Conservation (phyloP, 352 stramenopile genomes). For the Globisporangium mamillatum region DNA sequence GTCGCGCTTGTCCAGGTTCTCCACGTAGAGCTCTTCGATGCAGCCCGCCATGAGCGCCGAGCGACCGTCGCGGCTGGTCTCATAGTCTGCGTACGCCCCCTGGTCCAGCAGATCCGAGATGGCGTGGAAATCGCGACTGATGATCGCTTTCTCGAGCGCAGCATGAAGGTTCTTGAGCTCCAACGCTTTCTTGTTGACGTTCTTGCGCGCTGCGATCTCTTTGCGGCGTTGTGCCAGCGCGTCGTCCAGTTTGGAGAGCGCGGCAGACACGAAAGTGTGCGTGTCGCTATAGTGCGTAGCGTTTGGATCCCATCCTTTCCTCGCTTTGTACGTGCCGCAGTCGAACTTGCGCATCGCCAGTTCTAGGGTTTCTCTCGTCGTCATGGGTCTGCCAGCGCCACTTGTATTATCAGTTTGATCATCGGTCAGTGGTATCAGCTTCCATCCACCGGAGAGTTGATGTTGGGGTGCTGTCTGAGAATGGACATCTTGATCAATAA, state of each 20-base stretch:
- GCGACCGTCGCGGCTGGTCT: conserved; percentile 35
- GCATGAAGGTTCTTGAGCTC: conserved; percentile 46
- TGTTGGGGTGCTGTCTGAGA: conserved; percentile 11
- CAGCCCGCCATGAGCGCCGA: conserved; percentile 56
- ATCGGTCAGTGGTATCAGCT: conserved; percentile 36
- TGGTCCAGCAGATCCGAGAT: conserved; percentile 44
- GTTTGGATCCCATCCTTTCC: conserved; percentile 34
- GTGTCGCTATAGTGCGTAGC: conserved; percentile 40
- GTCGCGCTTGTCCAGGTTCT: conserved; percentile 45
- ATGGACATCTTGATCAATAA: conserved; percentile 4
- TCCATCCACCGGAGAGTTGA: conserved; percentile 39
- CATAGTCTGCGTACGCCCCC: conserved; percentile 66
- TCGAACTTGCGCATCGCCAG: conserved; percentile 46
- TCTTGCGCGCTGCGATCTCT: conserved; percentile 44
- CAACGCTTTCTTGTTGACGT: conserved; percentile 37
- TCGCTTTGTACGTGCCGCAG: conserved; percentile 29
- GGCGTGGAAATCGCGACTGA: conserved; percentile 35
- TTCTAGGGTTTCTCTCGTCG: conserved; percentile 42
- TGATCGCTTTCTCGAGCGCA: conserved; percentile 43
- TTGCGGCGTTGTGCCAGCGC: conserved; percentile 19
- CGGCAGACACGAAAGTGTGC: conserved; percentile 25
- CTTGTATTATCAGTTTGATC: background rate
- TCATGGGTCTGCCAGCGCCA: conserved; percentile 27
- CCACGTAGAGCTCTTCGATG: conserved; percentile 53
- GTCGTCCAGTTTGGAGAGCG: conserved; percentile 23